Evolutionary conservation across 148 eudicot species (phyloP), one percentile per base, ranked within the genome.

Genomic region (Talinum fruticosum): DNA sequence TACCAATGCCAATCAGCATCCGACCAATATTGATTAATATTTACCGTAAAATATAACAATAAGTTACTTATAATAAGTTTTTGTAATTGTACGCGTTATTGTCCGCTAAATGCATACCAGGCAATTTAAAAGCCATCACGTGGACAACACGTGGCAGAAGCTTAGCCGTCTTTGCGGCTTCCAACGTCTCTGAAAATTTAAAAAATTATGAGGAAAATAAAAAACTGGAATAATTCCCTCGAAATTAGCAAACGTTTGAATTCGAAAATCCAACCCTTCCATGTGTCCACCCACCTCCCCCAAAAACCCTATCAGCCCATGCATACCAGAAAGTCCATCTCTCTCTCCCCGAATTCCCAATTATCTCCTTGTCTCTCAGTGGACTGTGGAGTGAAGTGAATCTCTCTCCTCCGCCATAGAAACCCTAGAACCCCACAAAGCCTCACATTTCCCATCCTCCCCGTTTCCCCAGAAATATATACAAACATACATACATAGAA

Each of bases 171-270:
- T n/a, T n/a, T n/a, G n/a, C n/a, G n/a, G n/a, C n/a, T n/a, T n/a
- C n/a, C n/a, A n/a, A n/a, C 47, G 23, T 35, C 37, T 36, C 35
- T 19, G 6, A 19, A 66, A 14, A 66, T 19, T 34, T 35, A 15
- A 66, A 67, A 16, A 67, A 67, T 10, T 3, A n/a, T 3, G 14
- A 67, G 45, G 45, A 67, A 8, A 67, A 21, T 19, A 2, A 21
- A 14, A 35, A 34, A 35, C 4, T 30, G 47, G 14, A 14, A 41
- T 41, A 0, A 41, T 41, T 26, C 29, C 76, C 76, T 72, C 65
- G 75, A 72, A 79, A 72, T 21, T 16, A 24, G 76, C 64, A 61
- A 41, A 33, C 72, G 28, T 79, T 79, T 72, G 76, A 79, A 79
- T 30, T 70, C 30, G 34, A 70, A 78, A 57, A 69, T 51, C 62